Conservation (phyloP, 208 protist genomes). For the Trypanosoma brucei region DNA sequence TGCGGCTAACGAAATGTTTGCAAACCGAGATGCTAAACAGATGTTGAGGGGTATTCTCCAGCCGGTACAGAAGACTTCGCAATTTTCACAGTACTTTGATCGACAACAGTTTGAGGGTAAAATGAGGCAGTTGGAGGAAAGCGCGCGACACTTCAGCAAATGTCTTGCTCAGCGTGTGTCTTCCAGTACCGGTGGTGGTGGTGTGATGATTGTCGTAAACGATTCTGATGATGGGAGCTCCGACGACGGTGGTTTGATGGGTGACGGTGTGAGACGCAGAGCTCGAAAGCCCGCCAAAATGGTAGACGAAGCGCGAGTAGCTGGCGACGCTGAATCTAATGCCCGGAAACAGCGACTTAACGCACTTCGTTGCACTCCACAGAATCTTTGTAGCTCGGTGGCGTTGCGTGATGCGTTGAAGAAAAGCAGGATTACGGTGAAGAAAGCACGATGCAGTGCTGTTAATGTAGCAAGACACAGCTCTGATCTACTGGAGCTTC, state of each 20-base stretch:
- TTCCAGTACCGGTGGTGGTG: background rate
- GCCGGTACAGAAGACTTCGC: background rate
- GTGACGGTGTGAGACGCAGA: background rate
- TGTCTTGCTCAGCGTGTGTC: background rate
- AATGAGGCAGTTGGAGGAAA: conserved; percentile 16
- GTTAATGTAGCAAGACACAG: background rate
- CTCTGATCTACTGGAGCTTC: background rate
- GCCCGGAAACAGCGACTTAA: conserved; percentile 2
- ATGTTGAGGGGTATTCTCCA: background rate
- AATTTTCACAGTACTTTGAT: background rate
- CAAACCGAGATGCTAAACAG: conserved; percentile 5
- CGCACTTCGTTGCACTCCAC: background rate
- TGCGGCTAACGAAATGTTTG: conserved; percentile 13
- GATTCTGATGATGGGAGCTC: conserved; percentile 11
- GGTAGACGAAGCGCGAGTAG: background rate
- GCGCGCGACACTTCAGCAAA: conserved; percentile 3
- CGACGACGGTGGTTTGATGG: background rate
- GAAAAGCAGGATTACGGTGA: background rate
- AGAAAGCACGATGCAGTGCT: background rate
- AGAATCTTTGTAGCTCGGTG: background rate
- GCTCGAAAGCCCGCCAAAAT: background rate
- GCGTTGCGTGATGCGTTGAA: conserved; percentile 14
- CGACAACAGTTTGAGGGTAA: conserved; percentile 8
- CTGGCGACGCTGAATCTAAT: background rate
- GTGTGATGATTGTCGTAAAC: background rate